Base-by-base conservation (phyloP, 495 filamentous ascomycete species). In the Talaromyces proteolyticus region DNA sequence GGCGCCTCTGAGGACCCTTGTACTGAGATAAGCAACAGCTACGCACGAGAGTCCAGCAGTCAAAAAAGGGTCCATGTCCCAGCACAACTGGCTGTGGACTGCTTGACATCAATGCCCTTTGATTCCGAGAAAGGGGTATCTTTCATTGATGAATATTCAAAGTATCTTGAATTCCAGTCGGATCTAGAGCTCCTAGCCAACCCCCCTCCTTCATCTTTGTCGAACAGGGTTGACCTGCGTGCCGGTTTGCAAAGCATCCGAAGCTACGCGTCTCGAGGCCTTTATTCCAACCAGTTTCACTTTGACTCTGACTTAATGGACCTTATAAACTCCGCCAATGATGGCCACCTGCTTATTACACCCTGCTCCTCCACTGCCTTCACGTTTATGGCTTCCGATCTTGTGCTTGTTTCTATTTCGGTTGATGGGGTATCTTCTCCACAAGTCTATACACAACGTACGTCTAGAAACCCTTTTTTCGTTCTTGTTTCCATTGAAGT, bases 221-320 rank as follows among this genome's bases (percentile, higher is more conserved):
- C n/a, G 38, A 21, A 14, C 19, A 16, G 14, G 23, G 20, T 47
- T 20, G 40, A 48, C 17, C 12, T 52, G 10, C 42, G 22, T 10
- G 22, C 22, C 8, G 40, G 40, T 21, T n/a, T 52, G 21, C 41
- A 18, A 18, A 19, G 12, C 23, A n/a, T 34, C 10, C 23, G 25
- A 29, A 22, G 2, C 22, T 11, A 10, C 17, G 41, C 21, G 16
- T 11, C 16, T 37, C n/a, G 47, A 11, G 22, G 18, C 19, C 37
- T 29, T 19, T 55, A 49, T 25, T 38, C 51, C 2, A 78, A 70
- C 44, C 62, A 80, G 53, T 80, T 78, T 49, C 62, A 65, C 6
- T 80, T 82, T 50, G 75, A 81, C 52, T 63, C 62, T 4, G 71
- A 69, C 11, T 36, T 82, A 6, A 70, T 74, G 45, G 49, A 55